Conservation (phyloP, 2,329 filamentous ascomycete genomes). For the Sclerotiophoma versabilis region DNA sequence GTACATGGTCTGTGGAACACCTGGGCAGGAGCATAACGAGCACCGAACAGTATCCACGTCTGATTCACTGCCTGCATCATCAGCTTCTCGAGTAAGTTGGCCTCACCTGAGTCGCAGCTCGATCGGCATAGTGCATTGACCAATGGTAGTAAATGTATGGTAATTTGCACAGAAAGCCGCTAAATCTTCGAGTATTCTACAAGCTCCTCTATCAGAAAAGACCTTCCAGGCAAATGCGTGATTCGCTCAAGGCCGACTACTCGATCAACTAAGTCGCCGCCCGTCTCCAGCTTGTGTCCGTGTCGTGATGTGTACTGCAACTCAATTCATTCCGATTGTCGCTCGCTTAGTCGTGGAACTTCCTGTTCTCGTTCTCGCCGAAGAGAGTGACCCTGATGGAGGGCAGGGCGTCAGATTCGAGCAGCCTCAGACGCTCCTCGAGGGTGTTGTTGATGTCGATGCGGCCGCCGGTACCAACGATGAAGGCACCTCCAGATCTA, state of each 20-base stretch:
- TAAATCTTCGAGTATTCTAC: conserved; percentile 22
- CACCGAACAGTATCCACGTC: too few relatives aligned
- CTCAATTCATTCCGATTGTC: background rate
- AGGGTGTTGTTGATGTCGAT: conserved; percentile 99
- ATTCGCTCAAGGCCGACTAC: background rate
- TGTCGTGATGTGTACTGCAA: conserved; percentile 5
- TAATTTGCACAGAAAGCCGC: conserved; percentile 19
- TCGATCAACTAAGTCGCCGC: background rate
- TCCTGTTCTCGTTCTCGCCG: conserved; percentile 93
- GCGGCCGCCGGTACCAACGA: conserved; percentile 85
- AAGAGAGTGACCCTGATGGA: conserved; percentile 86
- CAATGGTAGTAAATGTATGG: conserved; percentile 6
- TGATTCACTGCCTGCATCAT: too few relatives aligned
- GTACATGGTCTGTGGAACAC: too few relatives aligned
- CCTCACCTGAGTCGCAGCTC: too few relatives aligned
- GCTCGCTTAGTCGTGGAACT: conserved; percentile 82
- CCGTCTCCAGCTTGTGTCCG: conserved; percentile 1
- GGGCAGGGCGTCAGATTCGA: conserved; percentile 85
- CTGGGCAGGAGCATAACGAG: too few relatives aligned
- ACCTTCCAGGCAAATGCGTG: background rate
- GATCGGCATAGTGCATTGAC: background rate
- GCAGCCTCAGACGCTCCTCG: conserved; percentile 84
- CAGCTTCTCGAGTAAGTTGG: too few relatives aligned
- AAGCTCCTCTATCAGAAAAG: conserved; percentile 11
- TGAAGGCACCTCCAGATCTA: conserved; percentile 82